Evolutionary conservation across 192 early-diverging fungal genomes (phyloP).

Genomic region (Coemansia furcata): DNA sequence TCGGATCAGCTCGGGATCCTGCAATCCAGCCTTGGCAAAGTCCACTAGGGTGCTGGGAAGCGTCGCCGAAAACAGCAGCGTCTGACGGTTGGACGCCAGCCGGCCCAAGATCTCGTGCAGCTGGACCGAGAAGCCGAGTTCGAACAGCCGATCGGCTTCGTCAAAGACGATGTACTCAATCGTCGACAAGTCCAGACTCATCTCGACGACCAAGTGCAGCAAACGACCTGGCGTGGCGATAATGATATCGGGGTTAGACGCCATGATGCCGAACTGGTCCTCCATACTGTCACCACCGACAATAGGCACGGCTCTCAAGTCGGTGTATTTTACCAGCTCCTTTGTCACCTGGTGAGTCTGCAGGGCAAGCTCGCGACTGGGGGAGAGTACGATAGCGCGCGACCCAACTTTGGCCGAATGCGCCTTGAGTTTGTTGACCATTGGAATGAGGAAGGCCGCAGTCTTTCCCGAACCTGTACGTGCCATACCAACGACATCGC

Average conservation of each 20-base stretch:
- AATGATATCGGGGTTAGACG: conserved; percentile 90
- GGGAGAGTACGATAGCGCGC: conserved; percentile 82
- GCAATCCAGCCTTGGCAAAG: conserved; percentile 95
- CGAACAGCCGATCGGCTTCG: conserved; percentile 98
- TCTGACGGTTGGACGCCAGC: conserved; percentile 83
- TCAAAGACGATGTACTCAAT: conserved; percentile 98
- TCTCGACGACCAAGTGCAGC: conserved; percentile 85
- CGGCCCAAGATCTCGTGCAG: conserved; percentile 87
- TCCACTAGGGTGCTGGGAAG: conserved; percentile 90
- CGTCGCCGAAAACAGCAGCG: conserved; percentile 93
- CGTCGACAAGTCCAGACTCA: conserved; percentile 77
- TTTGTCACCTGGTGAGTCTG: conserved; percentile 94
- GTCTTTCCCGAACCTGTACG: conserved; percentile 98
- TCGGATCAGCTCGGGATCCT: conserved; percentile 89
- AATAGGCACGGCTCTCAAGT: conserved; percentile 80
- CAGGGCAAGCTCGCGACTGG: conserved; percentile 93
- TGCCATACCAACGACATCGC: conserved; percentile 98
- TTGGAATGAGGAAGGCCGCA: conserved; percentile 90
- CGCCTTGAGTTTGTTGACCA: conserved; percentile 80
- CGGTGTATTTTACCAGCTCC: conserved; percentile 91
- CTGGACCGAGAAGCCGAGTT: conserved; percentile 95
- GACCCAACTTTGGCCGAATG: conserved; percentile 88
- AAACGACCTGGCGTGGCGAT: conserved; percentile 84
- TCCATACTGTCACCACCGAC: conserved; percentile 97
- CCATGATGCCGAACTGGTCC: conserved; percentile 94